Evolutionary conservation across 1,139 yeast genomes (phyloP).

Genomic region (Sugiyamaella sp.): DNA sequence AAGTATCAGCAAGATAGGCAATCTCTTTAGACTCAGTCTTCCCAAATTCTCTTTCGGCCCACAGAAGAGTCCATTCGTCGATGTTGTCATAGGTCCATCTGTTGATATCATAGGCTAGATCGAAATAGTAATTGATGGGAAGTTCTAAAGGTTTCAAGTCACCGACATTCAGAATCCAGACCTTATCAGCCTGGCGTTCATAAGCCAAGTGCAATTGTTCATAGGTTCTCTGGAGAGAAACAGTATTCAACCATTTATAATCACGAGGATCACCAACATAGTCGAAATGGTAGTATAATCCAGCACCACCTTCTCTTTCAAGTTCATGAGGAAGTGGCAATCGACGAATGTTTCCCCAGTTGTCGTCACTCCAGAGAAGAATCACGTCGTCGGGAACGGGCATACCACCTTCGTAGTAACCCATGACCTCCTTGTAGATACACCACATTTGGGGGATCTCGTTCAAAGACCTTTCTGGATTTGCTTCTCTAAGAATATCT

Average conservation of each 20-base stretch:
- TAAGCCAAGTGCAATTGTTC: conserved; percentile 30
- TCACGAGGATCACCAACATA: conserved; percentile 31
- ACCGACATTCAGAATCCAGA: conserved; percentile 33
- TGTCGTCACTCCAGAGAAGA: conserved; percentile 30
- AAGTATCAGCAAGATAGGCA: conserved; percentile 25
- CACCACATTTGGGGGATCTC: conserved; percentile 32
- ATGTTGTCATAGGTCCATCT: conserved; percentile 25
- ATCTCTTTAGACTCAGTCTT: conserved; percentile 22
- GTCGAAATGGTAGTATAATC: conserved; percentile 31
- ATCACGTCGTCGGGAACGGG: conserved; percentile 31
- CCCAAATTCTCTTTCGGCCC: conserved; percentile 29
- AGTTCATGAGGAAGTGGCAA: conserved; percentile 27
- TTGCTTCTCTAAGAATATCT: conserved; percentile 21
- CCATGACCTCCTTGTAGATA: conserved; percentile 31
- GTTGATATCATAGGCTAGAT: conserved; percentile 29
- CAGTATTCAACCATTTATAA: conserved; percentile 31
- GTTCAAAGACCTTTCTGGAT: conserved; percentile 18
- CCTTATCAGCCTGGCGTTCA: conserved; percentile 25
- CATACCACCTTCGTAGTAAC: conserved; percentile 30
- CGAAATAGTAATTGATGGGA: conserved; percentile 29
- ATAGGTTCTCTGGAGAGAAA: conserved; percentile 28
- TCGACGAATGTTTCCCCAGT: conserved; percentile 32
- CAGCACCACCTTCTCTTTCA: conserved; percentile 29
- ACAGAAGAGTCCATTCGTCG: conserved; percentile 25
- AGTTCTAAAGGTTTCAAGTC: conserved; percentile 31